phyloP scores from a whole-genome alignment of 345 rosid species.

The Gossypium bickii region DNA sequence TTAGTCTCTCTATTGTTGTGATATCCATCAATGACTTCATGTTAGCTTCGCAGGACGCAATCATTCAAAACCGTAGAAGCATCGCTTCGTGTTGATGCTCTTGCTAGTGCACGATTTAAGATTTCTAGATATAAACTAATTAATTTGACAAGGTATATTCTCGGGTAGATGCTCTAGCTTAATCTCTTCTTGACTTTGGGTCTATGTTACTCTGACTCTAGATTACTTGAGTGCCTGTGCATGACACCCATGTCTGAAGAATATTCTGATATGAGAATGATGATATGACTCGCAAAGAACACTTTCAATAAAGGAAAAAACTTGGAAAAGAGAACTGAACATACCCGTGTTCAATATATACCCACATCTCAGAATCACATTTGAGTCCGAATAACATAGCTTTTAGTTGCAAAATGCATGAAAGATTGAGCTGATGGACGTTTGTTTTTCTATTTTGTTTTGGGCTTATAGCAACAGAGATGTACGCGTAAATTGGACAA shows the following conservation, averaged over 20 bases:
- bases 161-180: not conserved
- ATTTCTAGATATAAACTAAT: slow-evolving; percentile 81
- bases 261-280: no score
- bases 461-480: slow-evolving; percentile 47
- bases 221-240: no score
- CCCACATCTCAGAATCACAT: not conserved
- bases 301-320: no score
- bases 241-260: no score
- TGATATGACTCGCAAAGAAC: no score
- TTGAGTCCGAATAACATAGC: not conserved
- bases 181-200: no score
- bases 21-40: not conserved
- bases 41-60: slow-evolving; percentile 50
- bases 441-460: slow-evolving; percentile 10
- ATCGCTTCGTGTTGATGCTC: slow-evolving; percentile 84
- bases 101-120: slow-evolving; percentile 97
- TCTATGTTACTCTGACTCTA: no score
- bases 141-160: slow-evolving; percentile 60
- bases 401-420: not conserved
- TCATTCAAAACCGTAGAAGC: slow-evolving; percentile 78
- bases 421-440: not conserved
- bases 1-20: not conserved
- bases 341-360: not conserved
- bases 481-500: slow-evolving; percentile 80
- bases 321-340: not conserved